Conservation (phyloP, 805 yeast species). For the Wickerhamomyces mucosus region DNA sequence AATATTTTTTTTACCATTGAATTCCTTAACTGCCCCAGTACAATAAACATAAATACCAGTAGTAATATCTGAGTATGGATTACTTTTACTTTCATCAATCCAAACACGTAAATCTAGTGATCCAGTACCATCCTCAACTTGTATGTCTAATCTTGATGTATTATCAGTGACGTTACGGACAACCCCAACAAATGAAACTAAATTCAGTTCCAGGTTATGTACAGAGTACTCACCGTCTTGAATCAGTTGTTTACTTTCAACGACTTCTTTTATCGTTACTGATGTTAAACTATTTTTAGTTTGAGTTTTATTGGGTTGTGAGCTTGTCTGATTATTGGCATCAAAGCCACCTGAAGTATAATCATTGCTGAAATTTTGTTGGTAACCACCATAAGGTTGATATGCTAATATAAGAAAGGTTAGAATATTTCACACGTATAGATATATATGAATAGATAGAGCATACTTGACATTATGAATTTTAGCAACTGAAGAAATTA, state of each 20-base stretch:
- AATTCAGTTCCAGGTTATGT: slow-evolving; percentile 50
- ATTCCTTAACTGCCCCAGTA: slow-evolving; percentile 46
- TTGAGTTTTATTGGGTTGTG: slow-evolving; percentile 19
- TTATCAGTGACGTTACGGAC: slow-evolving; percentile 55
- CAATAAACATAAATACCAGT: slow-evolving; percentile 55
- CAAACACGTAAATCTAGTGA: slow-evolving; percentile 55
- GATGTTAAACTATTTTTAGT: slow-evolving; percentile 40
- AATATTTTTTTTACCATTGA: slow-evolving; percentile 52
- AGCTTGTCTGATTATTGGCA: slow-evolving; percentile 25
- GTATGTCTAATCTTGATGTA: slow-evolving; percentile 44
- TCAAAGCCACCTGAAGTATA: slow-evolving; percentile 28
- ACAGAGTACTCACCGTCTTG: slow-evolving; percentile 62
- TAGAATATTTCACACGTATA: too few species aligned
- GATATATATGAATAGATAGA: too few species aligned
- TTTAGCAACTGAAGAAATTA: too few species aligned
- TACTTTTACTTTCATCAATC: slow-evolving; percentile 33
- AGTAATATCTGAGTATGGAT: slow-evolving; percentile 24
- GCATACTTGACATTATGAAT: too few species aligned
- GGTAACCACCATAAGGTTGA: slow-evolving; percentile 27
- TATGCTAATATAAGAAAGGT: too few species aligned
- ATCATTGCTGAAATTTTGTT: slow-evolving; percentile 17
- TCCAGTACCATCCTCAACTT: slow-evolving; percentile 77
- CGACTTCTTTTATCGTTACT: slow-evolving; percentile 65
- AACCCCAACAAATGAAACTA: slow-evolving; percentile 61
- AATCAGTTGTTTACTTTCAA: slow-evolving; percentile 46